These are phyloP conservation scores for Ustulina deusta DNA, from an alignment of 2,329 filamentous ascomycete genomes.

Conservation along the genomic window DNA sequence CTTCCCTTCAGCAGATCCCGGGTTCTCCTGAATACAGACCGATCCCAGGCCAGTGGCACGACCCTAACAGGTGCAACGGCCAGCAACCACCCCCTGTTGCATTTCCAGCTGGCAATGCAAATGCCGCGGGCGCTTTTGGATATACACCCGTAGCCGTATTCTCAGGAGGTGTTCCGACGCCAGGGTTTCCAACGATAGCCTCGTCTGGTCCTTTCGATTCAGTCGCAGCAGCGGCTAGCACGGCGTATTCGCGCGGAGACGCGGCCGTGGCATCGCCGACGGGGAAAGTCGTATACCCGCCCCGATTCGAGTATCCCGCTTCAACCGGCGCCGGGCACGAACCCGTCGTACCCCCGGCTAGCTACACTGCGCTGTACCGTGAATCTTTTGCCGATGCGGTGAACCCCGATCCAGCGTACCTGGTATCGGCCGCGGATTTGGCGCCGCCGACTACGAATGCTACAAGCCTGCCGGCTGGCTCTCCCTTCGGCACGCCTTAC, in stretches of 20 bases:
- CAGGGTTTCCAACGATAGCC: neutral
- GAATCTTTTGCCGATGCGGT: neutral
- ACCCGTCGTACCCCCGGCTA: no score
- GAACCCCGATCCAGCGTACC: neutral
- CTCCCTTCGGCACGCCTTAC: neutral
- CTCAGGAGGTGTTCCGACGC: neutral
- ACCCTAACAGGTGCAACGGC: slow-evolving; percentile 8
- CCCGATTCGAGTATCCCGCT: neutral
- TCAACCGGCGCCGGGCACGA: neutral
- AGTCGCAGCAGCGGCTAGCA: neutral
- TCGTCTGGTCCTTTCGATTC: neutral
- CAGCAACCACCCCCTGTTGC: no score
- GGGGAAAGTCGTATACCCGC: neutral
- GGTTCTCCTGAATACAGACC: neutral
- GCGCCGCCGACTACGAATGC: neutral
- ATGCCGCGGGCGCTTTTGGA: neutral
- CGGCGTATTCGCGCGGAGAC: neutral
- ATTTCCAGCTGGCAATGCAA: neutral
- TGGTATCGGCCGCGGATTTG: neutral
- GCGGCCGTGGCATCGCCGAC: slow-evolving; percentile 2
- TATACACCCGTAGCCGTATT: neutral
- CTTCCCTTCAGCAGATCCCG: neutral
- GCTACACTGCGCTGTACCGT: neutral
- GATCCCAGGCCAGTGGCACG: slow-evolving; percentile 19
- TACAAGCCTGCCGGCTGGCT: neutral